Base-by-base conservation (phyloP, 306 rosid species). In the Cotoneaster glaucophyllus region DNA sequence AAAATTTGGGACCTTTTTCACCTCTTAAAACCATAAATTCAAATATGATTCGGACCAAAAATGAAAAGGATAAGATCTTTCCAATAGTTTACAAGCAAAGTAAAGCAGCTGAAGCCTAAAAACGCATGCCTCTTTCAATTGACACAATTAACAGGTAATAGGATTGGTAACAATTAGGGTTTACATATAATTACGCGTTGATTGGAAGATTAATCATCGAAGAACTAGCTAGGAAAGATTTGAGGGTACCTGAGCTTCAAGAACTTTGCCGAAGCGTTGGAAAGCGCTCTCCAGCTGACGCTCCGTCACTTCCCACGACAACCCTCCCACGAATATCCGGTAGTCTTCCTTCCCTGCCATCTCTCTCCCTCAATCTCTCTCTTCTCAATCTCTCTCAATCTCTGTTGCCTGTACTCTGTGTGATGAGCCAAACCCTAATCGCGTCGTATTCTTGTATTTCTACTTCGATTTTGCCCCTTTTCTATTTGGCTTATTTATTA, bases 331-430 rank as follows among this genome's bases (percentile, higher is more conserved):
- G 74, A 92, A 96, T 68, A 96, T 90, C 52, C 98, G 88, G 73
- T 88, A 87, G 15, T 89, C 99, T 73, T 95, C 97, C 76, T 90
- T 92, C 64, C 86, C 91, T 32, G 97, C 91, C 99, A 96, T 96
- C 73, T 52, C 80, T 45, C 50, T 6, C 71, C 31, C 61, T 18
- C 44, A 63, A 31, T 67, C 71, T 61, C 76, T 61, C 71, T n/a
- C n/a, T n/a, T n/a, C n/a, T 57, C 66, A 44, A 64, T 69, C 26
- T 57, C 37, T 44, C 39, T 34, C 39, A 34, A 7, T 37, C 50
- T 68, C 19, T 39, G 25, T 43, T 14, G 69, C 53, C 54, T 69
- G 9, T 22, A 43, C 34, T 43, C 34, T 43, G 29, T 41, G 53
- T n/a, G 52, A 39, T 8, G 4, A 28, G 28, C 69, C 31, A 74